These are phyloP conservation scores for Fusarium dimerum DNA, from an alignment of 2,329 filamentous ascomycete species.

Conservation along the genomic window DNA sequence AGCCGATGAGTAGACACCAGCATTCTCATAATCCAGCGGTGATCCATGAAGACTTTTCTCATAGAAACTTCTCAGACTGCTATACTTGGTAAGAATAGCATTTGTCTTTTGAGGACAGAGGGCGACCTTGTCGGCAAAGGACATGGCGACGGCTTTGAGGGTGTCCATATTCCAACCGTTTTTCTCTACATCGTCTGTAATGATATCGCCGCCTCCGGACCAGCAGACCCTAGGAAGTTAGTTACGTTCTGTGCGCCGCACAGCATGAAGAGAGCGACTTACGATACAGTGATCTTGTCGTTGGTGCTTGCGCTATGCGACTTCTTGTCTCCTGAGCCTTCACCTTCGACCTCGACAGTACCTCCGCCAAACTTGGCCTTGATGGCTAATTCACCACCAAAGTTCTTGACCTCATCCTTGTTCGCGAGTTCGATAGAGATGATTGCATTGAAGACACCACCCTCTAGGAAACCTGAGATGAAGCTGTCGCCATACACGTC, in stretches of 20 bases:
- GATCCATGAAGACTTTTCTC: constrained; percentile 4
- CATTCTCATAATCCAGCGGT: constrained; percentile 11
- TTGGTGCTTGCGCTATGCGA: background rate
- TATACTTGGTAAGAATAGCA: constrained; percentile 12
- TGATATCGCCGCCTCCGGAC: constrained; percentile 13
- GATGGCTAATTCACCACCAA: constrained; percentile 2
- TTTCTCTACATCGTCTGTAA: background rate
- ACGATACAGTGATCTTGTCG: constrained; percentile 3
- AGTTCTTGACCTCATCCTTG: background rate
- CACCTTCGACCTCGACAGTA: too few relatives aligned
- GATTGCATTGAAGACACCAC: constrained; percentile 9
- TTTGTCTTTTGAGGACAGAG: constrained; percentile 8
- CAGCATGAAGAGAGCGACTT: background rate
- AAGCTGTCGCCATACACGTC: constrained; percentile 20
- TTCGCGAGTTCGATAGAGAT: background rate
- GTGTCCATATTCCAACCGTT: constrained; percentile 1
- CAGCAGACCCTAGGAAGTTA: constrained; percentile 1
- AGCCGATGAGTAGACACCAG: constrained; percentile 4
- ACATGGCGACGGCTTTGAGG: constrained; percentile 5
- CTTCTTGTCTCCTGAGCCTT: too few relatives aligned
- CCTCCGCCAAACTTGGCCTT: background rate
- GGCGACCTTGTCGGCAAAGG: constrained; percentile 9
- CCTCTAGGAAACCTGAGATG: constrained; percentile 18
- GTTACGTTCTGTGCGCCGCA: too few relatives aligned
- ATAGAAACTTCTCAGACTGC: constrained; percentile 2